phyloP scores from a whole-genome alignment of 2,329 filamentous ascomycete genomes.

The Torrubiellomyces zombiae region DNA sequence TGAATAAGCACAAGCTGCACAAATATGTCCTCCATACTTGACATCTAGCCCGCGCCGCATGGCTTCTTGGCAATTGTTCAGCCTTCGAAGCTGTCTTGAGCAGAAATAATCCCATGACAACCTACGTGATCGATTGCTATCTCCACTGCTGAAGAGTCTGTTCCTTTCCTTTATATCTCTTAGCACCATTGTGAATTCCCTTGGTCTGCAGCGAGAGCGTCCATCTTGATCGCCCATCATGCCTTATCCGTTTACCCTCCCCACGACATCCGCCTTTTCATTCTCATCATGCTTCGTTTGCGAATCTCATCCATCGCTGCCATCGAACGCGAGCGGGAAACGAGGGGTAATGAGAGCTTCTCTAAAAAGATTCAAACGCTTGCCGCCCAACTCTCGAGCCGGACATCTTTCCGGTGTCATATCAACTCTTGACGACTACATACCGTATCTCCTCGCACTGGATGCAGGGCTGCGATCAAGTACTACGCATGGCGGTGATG shows the following conservation, averaged over 20 bases:
- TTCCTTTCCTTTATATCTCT: no score
- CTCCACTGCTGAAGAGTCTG: no score
- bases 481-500: conserved; percentile 29
- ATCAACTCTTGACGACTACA: conserved; percentile 54
- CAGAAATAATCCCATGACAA: no score
- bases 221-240: conserved; percentile 38
- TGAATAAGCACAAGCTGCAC: no score
- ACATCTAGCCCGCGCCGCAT: no score
- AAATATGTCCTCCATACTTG: no score
- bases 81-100: no score
- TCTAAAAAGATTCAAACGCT: conserved; percentile 77
- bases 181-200: no score
- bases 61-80: no score
- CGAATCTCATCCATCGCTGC: conserved; percentile 76
- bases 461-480: conserved; percentile 50
- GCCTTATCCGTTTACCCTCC: conserved; percentile 79
- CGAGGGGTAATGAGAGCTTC: conserved; percentile 69
- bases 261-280: conserved; percentile 76
- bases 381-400: conserved; percentile 54
- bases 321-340: conserved; percentile 64
- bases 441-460: conserved; percentile 69
- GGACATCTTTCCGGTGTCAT: conserved; percentile 55
- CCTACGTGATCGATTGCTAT: background rate
- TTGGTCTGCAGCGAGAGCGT: no score
- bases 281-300: conserved; percentile 65